These are phyloP conservation scores for Pseudocercospora fijiensis DNA, from an alignment of 2,329 filamentous ascomycete genomes.

Conservation along the genomic window DNA sequence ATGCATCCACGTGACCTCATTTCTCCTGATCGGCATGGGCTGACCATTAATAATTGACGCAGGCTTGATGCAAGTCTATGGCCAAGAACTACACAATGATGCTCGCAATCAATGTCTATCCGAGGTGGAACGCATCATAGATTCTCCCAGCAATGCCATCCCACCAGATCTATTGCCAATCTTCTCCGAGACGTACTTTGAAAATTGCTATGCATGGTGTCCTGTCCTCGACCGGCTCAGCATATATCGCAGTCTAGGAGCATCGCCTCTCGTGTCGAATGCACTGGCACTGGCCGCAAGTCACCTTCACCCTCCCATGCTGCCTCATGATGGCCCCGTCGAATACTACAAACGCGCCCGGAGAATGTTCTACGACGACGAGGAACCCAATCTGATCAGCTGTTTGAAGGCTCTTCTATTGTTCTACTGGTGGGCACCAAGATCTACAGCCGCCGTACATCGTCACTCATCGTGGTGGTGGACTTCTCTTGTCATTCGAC, in stretches of 20 bases:
- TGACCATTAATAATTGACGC: neutral
- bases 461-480: conserved; percentile 18
- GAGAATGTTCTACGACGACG: conserved; percentile 16
- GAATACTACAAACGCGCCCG: conserved; percentile 11
- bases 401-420: conserved; percentile 10
- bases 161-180: conserved; percentile 5
- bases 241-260: neutral
- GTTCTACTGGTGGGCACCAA: conserved; percentile 17
- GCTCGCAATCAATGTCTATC: conserved; percentile 5
- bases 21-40: neutral
- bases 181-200: conserved; percentile 10
- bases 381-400: conserved; percentile 10
- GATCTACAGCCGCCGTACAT: conserved; percentile 11
- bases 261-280: conserved; percentile 11
- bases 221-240: conserved; percentile 5
- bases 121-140: neutral
- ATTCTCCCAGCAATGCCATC: neutral
- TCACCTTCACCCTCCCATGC: conserved; percentile 12
- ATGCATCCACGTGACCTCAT: neutral
- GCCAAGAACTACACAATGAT: neutral
- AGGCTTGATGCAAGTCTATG: conserved; percentile 9
- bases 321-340: conserved; percentile 12
- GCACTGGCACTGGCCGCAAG: conserved; percentile 10
- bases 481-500: conserved; percentile 13
- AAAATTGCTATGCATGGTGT: conserved; percentile 11